Base-by-base conservation (phyloP, 768 basidiomycete genomes). In the Amanita inopinata region DNA sequence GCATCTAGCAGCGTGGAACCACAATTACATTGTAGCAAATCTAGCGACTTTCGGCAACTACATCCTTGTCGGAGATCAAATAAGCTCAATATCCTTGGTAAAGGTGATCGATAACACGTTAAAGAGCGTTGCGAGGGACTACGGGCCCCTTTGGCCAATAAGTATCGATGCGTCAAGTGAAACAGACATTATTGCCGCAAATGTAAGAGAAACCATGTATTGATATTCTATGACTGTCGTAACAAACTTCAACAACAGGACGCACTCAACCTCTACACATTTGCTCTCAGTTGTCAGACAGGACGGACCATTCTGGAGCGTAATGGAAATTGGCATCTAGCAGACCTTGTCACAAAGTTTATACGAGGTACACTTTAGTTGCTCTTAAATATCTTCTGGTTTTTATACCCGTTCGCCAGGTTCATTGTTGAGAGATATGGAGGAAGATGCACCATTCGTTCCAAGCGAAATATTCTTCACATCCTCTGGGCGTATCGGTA, bases 321-420 rank as follows among this genome's bases (percentile, higher is more conserved):
- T 8, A 71, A 77, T 38, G 92, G 91, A 0, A 65, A 65, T 38
- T 91, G 78, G 57, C 74, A 88, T 51, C 49, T 87, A 1, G 85
- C 78, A 9, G 91, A 94, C 50, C 61, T 82, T 33, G 75, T 91
- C 22, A 85, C 80, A 46, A 83, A 79, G 52, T 78, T 96, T 50
- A 56, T 84, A 14, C 64, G 71, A 50, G 85, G 84, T 82, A 54
- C 39, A 62, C 49, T 19, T 18, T 22, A 18, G n/a, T n/a, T n/a
- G n/a, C n/a, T 18, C 33, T 18, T 11, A 35, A 15, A 2, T 19
- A 24, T 5, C 19, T 22, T 12, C 23, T 15, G 17, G 48, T 37
- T 25, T 32, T 43, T 20, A 30, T 24, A 33, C 41, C 38, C 40
- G 9, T 27, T 27, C 43, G 9, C 11, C 43, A 86, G 87, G 86